These are phyloP conservation scores for Prunus mongolica DNA, from an alignment of 306 rosid genomes.

Conservation along the genomic window DNA sequence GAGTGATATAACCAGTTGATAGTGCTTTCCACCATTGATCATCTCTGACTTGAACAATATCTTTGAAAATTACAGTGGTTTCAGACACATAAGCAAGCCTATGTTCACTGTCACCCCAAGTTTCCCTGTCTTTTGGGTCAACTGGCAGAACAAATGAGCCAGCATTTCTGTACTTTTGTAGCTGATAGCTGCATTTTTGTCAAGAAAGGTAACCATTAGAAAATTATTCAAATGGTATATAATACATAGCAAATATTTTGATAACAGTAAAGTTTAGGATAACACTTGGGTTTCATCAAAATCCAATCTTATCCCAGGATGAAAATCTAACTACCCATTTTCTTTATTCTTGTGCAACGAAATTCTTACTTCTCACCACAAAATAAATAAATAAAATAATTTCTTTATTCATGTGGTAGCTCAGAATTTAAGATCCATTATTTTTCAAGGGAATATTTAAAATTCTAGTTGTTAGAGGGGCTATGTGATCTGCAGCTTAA, in stretches of 20 bases:
- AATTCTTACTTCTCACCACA: neutral
- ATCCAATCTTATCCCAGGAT: neutral
- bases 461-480: neutral
- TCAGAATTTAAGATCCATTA: neutral
- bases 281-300: neutral
- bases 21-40: slow-evolving; percentile 99
- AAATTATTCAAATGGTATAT: neutral
- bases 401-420: neutral
- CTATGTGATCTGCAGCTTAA: neutral
- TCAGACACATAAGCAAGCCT: slow-evolving; percentile 93
- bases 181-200: slow-evolving; percentile 66
- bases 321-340: neutral
- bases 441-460: neutral
- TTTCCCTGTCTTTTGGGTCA: slow-evolving; percentile 81
- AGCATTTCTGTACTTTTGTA: slow-evolving; percentile 86
- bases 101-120: slow-evolving; percentile 99
- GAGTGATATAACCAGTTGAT: slow-evolving; percentile 81
- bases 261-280: neutral
- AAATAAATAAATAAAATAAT: neutral
- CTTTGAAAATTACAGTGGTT: slow-evolving; percentile 96
- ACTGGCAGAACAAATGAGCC: slow-evolving; percentile 91
- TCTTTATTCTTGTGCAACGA: neutral
- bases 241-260: neutral
- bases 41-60: slow-evolving; percentile 85
- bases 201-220: neutral